These are phyloP conservation scores for Backusella circina DNA, from an alignment of 192 early-diverging fungal species.

Conservation along the genomic window DNA sequence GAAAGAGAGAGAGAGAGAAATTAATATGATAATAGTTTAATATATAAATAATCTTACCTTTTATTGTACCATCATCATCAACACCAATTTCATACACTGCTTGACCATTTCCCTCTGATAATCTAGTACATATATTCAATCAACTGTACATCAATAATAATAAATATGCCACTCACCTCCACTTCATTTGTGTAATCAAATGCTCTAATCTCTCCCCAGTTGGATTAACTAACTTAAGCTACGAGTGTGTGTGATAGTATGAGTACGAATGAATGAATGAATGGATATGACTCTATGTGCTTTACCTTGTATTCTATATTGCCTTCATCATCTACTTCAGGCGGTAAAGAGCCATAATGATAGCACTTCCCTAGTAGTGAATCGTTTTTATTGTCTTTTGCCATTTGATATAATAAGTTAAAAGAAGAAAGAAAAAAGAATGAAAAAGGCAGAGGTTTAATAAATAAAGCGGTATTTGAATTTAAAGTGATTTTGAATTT, in stretches of 20 bases:
- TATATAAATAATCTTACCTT: too few species aligned
- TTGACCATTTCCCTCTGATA: conserved; percentile 85
- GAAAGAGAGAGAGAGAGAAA: too few species aligned
- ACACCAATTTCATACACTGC: conserved; percentile 91
- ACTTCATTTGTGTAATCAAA: conserved; percentile 88
- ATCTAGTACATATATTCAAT: conserved; percentile 17
- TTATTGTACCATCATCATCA: conserved; percentile 75
- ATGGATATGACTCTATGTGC: too few species aligned
- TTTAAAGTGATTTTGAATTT: neutral
- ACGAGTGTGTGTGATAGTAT: neutral
- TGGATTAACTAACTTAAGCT: conserved; percentile 73
- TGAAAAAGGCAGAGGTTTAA: neutral
- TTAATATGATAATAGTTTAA: too few species aligned
- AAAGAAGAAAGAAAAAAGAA: neutral
- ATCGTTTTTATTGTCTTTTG: neutral
- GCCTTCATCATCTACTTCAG: conserved; percentile 80
- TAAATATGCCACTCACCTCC: too few species aligned
- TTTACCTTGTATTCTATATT: conserved; percentile 87
- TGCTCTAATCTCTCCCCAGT: conserved; percentile 73
- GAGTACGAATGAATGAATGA: too few species aligned
- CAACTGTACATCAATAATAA: too few species aligned
- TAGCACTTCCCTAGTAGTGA: neutral
- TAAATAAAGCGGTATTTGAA: neutral
- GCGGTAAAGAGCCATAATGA: conserved; percentile 48
- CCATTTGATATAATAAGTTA: neutral